Base-by-base conservation (phyloP, 176 grass and related monocot genomes). In the Urochloa ruziziensis region DNA sequence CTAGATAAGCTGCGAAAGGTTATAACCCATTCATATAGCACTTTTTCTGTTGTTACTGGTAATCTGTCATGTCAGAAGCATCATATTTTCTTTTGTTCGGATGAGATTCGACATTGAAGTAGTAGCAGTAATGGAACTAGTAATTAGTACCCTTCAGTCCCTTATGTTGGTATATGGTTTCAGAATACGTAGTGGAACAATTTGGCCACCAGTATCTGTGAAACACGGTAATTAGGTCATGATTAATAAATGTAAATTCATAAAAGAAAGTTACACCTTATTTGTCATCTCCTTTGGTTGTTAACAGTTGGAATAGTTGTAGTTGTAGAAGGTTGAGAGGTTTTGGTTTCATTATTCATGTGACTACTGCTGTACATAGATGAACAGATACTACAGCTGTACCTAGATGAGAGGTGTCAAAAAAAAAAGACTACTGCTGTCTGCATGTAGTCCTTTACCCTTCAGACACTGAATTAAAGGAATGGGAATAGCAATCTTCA, bases 1-100 rank as follows among this genome's bases (percentile, higher is more conserved):
- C 63, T 98, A 68, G 96, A 98, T 89, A 98, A 94, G 91, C 82
- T 98, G 64, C 89, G 91, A 34, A 98, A 98, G 92, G 96, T 98
- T 79, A 83, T 75, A 25, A 69, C 67, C 74, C 67, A 78, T 73
- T 77, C 60, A 39, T 46, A 39, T 84, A 14, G 19, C 15, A 78
- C 40, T 24, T 59, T 34, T 44, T 67, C 19, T 78, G 21, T 68
- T 69, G 8, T 69, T 69, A 7, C 4, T 44, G 34, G 58, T 85
- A 25, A 78, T 6, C 27, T 85, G 12, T 27, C 18, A 48, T 35
- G 27, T 44, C 16, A 62, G 79, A 70, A 65, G 19, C 71, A 75
- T 54, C 33, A 42, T 36, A 64, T 84, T 17, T 74, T 24, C 17
- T 39, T 81, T 30, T 39, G 33, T 53, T 57, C 27, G 43, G 35